Percentiles rank a stretch among this genome's conserved stretches.
Evolutionary conservation across 2,329 filamentous ascomycete species (phyloP).

Genomic region (Diaporthe caulivora): DNA sequence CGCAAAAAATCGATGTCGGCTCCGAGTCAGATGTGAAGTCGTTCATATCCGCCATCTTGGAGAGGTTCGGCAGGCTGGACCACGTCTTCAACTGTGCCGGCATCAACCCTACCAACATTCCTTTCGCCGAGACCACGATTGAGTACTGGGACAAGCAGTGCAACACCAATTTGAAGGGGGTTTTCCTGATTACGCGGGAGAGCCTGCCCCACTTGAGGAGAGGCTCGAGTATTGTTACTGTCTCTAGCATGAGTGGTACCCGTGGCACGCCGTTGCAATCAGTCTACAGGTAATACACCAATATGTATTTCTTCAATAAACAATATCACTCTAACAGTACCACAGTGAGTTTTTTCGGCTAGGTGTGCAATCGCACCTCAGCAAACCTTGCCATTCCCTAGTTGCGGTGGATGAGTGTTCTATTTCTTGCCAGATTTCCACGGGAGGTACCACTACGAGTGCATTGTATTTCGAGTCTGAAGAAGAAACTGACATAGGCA

Average conservation of each 20-base stretch:
- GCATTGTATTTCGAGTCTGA: no score
- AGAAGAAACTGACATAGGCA: neutral
- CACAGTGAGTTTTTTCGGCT: neutral
- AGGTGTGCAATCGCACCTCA: no score
- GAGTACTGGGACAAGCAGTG: slow-evolving; percentile 61
- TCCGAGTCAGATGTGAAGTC: slow-evolving; percentile 41
- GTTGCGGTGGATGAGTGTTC: no score
- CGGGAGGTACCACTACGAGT: accelerated
- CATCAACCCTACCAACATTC: slow-evolving; percentile 59
- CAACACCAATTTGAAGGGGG: slow-evolving; percentile 58
- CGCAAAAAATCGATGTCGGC: slow-evolving; percentile 46
- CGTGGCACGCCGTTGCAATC: slow-evolving; percentile 41
- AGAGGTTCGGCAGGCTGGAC: slow-evolving; percentile 47
- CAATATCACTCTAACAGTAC: slow-evolving; percentile 43
- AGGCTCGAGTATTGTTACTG: slow-evolving; percentile 53
- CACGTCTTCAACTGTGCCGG: slow-evolving; percentile 58
- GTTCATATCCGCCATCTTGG: slow-evolving; percentile 43
- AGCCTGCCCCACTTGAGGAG: slow-evolving; percentile 53
- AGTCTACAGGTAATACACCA: slow-evolving; percentile 1
- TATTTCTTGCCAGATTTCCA: neutral
- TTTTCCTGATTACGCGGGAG: slow-evolving; percentile 58
- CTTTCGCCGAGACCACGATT: slow-evolving; percentile 55
- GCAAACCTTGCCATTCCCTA: no score
- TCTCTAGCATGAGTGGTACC: slow-evolving; percentile 47
- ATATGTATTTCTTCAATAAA: neutral